Base-by-base conservation (phyloP, 257 asterid genomes). In the Ophiorrhiza pumila region DNA sequence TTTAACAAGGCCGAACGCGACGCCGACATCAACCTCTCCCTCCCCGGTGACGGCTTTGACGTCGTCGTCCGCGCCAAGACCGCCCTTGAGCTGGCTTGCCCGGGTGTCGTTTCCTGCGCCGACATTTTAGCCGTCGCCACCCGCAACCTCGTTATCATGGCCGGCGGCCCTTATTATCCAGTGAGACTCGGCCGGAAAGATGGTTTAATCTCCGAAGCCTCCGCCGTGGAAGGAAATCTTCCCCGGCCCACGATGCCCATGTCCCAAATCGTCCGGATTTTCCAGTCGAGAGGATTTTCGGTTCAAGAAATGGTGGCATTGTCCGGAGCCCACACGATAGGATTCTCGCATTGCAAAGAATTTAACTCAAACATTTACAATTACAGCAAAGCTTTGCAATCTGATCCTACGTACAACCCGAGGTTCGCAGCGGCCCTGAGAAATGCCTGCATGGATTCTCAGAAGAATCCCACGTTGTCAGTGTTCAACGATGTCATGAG, bases 31-130 rank as follows among this genome's bases (percentile, higher is more conserved):
- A 94, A 94, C 83, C 95, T 82, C 73, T 92, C 98, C 70, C 94
- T 93, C 65, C 97, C 98, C 42, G 98, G 98, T 29, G 98, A 94
- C 79, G 98, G 91, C 5, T 94, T 88, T 86, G 98, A 94, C 77
- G 94, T 91, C 35, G 86, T 94, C 71, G 84, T 87, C 5, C 94
- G 98, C 62, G 98, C 96, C 25, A 94, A 94, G 79, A 74, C 96
- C 22, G 94, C 91, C 11, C 87, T 93, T 23, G 98, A 93, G 71
- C 93, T 93, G 45, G 63, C 83, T 29, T 93, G 98, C 81, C 97
- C 97, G 7, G 94, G 96, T 39, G 83, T 84, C 8, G 98, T 94
- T 23, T 94, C 98, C 29, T 94, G 98, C 73, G 87, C 98, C 69
- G 97, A 94, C 41, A 94, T 94, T 9, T 87, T 94, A 69, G 89